Evolutionary conservation across 257 asterid genomes (phyloP).

Genomic region (Ballota nigra): DNA sequence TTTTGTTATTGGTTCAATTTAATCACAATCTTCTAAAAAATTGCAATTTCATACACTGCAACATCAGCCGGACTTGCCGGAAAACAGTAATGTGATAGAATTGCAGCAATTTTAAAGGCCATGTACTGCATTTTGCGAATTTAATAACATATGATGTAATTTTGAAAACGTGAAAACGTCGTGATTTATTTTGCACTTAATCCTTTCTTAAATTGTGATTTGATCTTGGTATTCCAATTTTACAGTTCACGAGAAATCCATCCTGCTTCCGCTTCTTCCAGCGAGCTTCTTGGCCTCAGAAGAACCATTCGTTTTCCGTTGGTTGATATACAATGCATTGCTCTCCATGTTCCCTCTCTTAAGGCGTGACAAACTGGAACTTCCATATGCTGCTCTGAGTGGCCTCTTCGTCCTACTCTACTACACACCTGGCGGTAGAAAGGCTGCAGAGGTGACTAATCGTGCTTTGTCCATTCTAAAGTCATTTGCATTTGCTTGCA

Average conservation of each 20-base stretch:
- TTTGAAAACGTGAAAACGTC: too few species aligned
- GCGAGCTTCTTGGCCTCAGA: slow-evolving; percentile 84
- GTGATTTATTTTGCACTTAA: too few species aligned
- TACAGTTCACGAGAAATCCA: slow-evolving; percentile 91
- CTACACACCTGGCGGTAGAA: slow-evolving; percentile 57
- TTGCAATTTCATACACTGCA: too few species aligned
- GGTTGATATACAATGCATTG: slow-evolving; percentile 62
- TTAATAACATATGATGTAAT: too few species aligned
- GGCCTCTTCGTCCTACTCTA: slow-evolving; percentile 71
- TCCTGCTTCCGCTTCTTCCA: slow-evolving; percentile 90
- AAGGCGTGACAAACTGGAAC: slow-evolving; percentile 63
- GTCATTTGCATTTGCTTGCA: slow-evolving; percentile 42
- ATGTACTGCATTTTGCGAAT: too few species aligned
- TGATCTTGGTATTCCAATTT: slow-evolving; percentile 23
- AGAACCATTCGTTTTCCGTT: slow-evolving; percentile 68
- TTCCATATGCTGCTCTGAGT: slow-evolving; percentile 64
- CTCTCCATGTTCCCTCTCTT: slow-evolving; percentile 96
- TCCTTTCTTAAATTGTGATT: too few species aligned
- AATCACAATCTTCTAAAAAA: too few species aligned
- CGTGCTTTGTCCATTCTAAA: slow-evolving; percentile 29
- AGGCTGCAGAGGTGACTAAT: slow-evolving; percentile 29
- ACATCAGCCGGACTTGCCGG: too few species aligned
- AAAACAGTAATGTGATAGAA: too few species aligned
- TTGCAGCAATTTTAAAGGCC: too few species aligned
- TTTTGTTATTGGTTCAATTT: too few species aligned